Conservation (phyloP, 1,139 yeast species). For the Pichia sp. region DNA sequence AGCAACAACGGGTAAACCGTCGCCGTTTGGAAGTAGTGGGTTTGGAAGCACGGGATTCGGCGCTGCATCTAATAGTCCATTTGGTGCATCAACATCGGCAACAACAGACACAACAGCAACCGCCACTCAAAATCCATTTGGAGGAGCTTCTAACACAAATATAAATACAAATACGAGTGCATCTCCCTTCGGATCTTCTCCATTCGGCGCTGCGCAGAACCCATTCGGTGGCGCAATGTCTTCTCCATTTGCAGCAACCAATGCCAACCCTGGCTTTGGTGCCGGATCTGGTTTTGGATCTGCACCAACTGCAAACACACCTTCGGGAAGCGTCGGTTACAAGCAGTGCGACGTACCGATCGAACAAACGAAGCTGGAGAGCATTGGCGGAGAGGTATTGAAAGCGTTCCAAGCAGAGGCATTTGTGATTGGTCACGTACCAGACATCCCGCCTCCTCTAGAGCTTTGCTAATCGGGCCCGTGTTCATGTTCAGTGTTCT, state of each 20-base stretch:
- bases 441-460: slow-evolving; percentile 75
- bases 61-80: slow-evolving; percentile 10
- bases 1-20: slow-evolving; percentile 3
- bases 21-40: slow-evolving; percentile 10
- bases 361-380: slow-evolving; percentile 29
- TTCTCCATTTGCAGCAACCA: no score
- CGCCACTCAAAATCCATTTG: slow-evolving; percentile 22
- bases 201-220: no score
- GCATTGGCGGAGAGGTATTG: slow-evolving; percentile 36
- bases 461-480: slow-evolving; percentile 33
- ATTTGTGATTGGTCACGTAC: slow-evolving; percentile 63
- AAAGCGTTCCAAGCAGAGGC: slow-evolving; percentile 42
- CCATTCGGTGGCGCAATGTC: no score
- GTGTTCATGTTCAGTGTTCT: no score
- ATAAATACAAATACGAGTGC: no score
- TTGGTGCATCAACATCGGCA: slow-evolving; percentile 18
- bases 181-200: no score
- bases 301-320: no score
- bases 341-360: slow-evolving; percentile 23
- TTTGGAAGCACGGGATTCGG: background rate
- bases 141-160: slow-evolving; percentile 13
- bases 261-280: no score
- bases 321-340: no score
- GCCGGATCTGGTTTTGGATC: no score
- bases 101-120: slow-evolving; percentile 3